These are phyloP conservation scores for Tarenaya hassleriana DNA, from an alignment of 345 rosid genomes.

Conservation along the genomic window DNA sequence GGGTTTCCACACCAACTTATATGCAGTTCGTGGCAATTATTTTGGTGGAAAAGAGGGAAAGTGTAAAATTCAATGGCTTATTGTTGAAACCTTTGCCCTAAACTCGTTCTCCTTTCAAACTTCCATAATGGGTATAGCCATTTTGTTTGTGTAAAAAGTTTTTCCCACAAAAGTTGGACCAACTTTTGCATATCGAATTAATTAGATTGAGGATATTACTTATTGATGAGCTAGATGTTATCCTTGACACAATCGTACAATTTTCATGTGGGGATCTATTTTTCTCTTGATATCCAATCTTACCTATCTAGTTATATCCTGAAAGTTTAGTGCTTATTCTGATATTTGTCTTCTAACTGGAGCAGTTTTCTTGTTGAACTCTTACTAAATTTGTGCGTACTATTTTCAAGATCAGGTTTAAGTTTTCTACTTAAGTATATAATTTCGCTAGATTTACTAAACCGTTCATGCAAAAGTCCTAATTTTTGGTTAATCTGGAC, in stretches of 20 bases:
- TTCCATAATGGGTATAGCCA: no score
- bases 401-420: conserved; percentile 66
- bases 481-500: conserved; percentile 13
- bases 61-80: conserved; percentile 93
- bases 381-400: conserved; percentile 3
- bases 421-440: conserved; percentile 10
- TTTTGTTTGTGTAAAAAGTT: background rate
- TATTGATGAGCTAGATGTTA: conserved; percentile 5
- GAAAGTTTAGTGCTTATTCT: conserved; percentile 2
- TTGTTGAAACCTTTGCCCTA: conserved; percentile 92
- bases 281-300: background rate
- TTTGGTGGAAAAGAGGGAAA: conserved; percentile 97
- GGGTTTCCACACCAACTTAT: conserved; percentile 89
- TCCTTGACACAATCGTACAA: conserved; percentile 1
- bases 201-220: conserved; percentile 1
- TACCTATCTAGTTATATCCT: conserved; percentile 3
- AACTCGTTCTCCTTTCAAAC: no score
- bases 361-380: background rate
- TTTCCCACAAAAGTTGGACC: background rate
- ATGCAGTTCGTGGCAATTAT: conserved; percentile 73
- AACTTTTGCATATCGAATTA: background rate
- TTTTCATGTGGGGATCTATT: background rate
- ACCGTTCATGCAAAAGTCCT: background rate
- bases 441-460: conserved; percentile 4
- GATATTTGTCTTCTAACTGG: background rate